Evolutionary conservation across 352 stramenopile genomes (phyloP), one percentile per base, ranked within the genome.

Genomic region (Detonula confervacea): DNA sequence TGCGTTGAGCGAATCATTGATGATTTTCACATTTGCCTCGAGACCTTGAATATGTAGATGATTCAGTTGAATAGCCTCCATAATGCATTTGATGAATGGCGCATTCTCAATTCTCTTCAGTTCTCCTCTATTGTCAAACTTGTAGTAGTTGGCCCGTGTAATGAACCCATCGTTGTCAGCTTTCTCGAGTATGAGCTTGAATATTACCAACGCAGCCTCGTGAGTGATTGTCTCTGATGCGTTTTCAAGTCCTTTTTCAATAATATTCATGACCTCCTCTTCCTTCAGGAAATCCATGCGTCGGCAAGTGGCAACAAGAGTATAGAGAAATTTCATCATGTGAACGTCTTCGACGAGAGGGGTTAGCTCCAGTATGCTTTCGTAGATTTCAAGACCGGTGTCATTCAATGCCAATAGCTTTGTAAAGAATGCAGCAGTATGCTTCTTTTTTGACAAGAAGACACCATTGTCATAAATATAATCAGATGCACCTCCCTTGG

Each of bases 251-350:
- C 33, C 35, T 29, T 12, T 33, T 14, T 29, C 18, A 52, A 52
- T 52, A 33, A 35, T 2, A 6, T 66, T 3, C 12, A n/a, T 37
- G 11, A 35, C 57, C 11, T 25, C 35, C 35, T 66, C 1, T 20
- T 52, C 24, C 2, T 3, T 9, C 33, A 52, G 24, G 7, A 52
- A 1, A 30, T 35, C 57, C n/a, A 18, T 24, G 2, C 33, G 37
- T 1, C 20, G 57, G 12, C 11, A 54, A 35, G 37, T 24, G 3
- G 57, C 25, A 11, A 66, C 33, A 22, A 14, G n/a, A 18, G 57
- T 66, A n/a, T 66, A 66, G 20, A 37, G 33, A 2, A 66, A 12
- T 66, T 52, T 66, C 57, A 66, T 66, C 35, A 35, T 54, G 35
- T 52, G 57, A 7, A 66, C 35, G 18, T 66, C 57, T 37, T 6